Conservation (phyloP, 192 early-diverging fungal genomes). For the Backusella morwellensis region DNA sequence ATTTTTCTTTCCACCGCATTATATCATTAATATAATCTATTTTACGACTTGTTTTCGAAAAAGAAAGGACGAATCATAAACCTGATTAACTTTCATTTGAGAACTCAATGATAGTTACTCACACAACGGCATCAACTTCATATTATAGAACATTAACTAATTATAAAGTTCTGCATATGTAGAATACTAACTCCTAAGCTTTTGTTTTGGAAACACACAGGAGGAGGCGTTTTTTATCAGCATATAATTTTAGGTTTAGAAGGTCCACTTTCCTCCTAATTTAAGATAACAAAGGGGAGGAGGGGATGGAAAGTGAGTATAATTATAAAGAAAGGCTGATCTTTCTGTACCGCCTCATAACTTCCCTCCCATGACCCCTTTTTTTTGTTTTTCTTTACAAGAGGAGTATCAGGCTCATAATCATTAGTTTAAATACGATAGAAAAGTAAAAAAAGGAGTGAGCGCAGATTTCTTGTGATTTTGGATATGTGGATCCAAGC, state of each 20-base stretch:
- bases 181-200: neutral
- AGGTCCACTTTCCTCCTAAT: neutral
- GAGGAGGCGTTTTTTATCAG: neutral
- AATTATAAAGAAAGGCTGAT: neutral
- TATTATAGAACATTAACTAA: neutral
- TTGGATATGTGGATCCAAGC: neutral
- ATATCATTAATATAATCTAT: neutral
- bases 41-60: neutral
- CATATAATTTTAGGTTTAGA: neutral
- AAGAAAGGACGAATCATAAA: neutral
- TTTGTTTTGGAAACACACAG: neutral
- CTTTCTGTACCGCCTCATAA: neutral
- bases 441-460: neutral
- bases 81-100: neutral
- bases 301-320: neutral
- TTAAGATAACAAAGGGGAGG: neutral
- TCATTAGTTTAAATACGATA: slow-evolving; percentile 3
- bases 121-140: neutral
- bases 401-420: neutral
- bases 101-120: neutral
- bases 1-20: neutral
- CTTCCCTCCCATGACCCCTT: neutral
- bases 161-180: neutral
- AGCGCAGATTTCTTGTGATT: neutral
- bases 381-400: neutral